phyloP scores from a whole-genome alignment of 108 stramenopile genomes.

The Aurantiochytrium sp. region DNA sequence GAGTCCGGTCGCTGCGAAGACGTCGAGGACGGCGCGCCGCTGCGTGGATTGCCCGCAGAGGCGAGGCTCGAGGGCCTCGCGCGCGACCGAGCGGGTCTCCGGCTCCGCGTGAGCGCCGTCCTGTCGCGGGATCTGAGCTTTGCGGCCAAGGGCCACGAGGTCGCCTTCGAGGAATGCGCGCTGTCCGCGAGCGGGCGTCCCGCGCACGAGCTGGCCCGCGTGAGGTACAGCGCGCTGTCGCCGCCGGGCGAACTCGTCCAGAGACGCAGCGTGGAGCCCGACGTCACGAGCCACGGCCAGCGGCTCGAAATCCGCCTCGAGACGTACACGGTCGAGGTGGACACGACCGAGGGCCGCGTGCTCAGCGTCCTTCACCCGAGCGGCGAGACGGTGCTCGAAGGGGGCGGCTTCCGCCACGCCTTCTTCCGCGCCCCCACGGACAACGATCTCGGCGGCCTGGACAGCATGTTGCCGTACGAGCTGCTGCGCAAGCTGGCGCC shows the following conservation, averaged over 20 bases:
- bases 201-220: no score
- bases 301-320: no score
- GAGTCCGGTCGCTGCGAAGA: neutral
- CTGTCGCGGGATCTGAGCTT: neutral
- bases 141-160: neutral
- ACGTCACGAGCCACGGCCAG: no score
- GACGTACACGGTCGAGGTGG: no score
- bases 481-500: neutral
- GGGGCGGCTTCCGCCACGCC: neutral
- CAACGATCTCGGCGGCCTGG: neutral
- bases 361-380: neutral
- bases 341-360: no score
- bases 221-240: no score
- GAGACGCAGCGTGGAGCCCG: no score
- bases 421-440: neutral
- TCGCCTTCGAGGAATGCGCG: neutral
- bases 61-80: neutral
- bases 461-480: neutral
- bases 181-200: no score
- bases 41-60: neutral
- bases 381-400: neutral
- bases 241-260: no score
- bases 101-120: neutral
- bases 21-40: neutral
- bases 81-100: neutral